A percentile compares a stretch with the other conserved stretches of the same genome.
Conservation (phyloP, 768 basidiomycete species). For the Kwoniella heveanensis region DNA sequence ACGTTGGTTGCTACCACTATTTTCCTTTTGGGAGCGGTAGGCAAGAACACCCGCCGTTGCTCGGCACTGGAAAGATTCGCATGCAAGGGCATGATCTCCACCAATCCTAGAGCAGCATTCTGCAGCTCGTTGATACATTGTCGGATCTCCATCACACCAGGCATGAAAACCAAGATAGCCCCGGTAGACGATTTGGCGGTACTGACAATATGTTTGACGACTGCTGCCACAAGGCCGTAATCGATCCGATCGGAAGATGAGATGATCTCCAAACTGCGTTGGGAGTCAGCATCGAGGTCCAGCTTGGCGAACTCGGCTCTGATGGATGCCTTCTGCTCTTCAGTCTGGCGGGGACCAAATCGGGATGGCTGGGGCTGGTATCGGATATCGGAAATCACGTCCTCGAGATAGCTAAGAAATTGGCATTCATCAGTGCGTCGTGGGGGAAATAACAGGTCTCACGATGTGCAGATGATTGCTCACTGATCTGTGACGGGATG, state of each 20-base stretch:
- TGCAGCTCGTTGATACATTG: constrained; percentile 69
- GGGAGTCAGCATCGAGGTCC: constrained; percentile 63
- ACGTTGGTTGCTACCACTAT: constrained; percentile 89
- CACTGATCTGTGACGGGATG: constrained; percentile 76
- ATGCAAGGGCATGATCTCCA: constrained; percentile 70
- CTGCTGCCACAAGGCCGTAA: constrained; percentile 70
- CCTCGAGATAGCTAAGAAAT: constrained; percentile 74
- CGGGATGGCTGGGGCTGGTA: constrained; percentile 62
- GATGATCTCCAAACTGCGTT: constrained; percentile 66
- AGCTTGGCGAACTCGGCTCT: constrained; percentile 61
- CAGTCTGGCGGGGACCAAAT: constrained; percentile 59
- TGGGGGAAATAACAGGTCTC: too few species aligned
- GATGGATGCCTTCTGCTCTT: constrained; percentile 61
- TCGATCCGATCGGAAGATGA: constrained; percentile 69
- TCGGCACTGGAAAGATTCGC: constrained; percentile 84
- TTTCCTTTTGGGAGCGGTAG: constrained; percentile 66
- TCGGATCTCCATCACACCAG: constrained; percentile 86
- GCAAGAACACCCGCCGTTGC: constrained; percentile 75
- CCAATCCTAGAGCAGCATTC: constrained; percentile 37
- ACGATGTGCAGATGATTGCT: too few species aligned
- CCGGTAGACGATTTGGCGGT: constrained; percentile 60
- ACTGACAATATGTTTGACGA: constrained; percentile 67
- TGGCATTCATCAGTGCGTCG: too few species aligned
- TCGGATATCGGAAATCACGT: constrained; percentile 65
- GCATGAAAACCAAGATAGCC: constrained; percentile 82